These are phyloP conservation scores for Groenewaldozyma tartarivorans DNA, from an alignment of 805 yeast species.

Conservation along the genomic window DNA sequence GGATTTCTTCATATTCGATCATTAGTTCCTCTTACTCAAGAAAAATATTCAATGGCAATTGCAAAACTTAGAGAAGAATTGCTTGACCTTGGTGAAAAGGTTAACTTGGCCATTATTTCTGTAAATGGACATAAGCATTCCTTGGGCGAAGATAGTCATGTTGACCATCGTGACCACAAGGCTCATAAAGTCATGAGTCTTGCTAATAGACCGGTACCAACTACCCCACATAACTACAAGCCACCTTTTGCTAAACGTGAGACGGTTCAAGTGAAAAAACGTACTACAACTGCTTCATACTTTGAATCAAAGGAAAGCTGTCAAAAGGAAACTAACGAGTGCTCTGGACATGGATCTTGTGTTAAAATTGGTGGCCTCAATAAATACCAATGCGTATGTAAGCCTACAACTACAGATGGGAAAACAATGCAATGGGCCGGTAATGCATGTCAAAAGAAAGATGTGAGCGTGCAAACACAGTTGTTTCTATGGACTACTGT, in stretches of 20 bases:
- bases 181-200: not conserved
- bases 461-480: constrained; percentile 56
- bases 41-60: not conserved
- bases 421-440: constrained; percentile 32
- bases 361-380: constrained; percentile 20
- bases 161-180: too few relatives aligned
- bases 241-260: not conserved
- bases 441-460: constrained; percentile 54
- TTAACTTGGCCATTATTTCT: constrained; percentile 1
- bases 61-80: constrained; percentile 4
- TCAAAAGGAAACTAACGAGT: constrained; percentile 23
- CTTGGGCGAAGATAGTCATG: not conserved
- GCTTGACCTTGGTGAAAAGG: constrained; percentile 4
- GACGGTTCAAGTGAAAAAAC: not conserved
- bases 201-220: not conserved
- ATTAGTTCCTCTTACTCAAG: constrained; percentile 1
- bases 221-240: not conserved
- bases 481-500: constrained; percentile 60
- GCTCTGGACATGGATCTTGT: constrained; percentile 32
- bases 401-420: constrained; percentile 19
- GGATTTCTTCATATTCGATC: constrained; percentile 7
- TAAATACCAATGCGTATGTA: constrained; percentile 29
- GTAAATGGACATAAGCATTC: constrained; percentile 8
- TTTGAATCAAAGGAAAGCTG: constrained; percentile 24
- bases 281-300: not conserved